Evolutionary conservation across 2,329 filamentous ascomycete species (phyloP).

Genomic region (Ophiostoma ips): DNA sequence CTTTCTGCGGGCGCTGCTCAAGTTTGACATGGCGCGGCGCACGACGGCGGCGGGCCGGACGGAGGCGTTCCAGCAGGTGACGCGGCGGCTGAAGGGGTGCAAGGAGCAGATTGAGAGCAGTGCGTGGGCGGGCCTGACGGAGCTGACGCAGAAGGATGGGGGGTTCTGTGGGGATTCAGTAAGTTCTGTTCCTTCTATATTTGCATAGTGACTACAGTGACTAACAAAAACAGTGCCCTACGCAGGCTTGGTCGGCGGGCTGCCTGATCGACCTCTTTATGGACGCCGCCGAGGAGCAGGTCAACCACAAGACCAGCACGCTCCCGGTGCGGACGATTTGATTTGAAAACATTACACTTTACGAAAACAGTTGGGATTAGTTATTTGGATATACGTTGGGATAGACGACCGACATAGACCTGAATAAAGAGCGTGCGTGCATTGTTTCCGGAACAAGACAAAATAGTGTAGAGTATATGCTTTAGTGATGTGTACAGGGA

Average conservation of each 20-base stretch:
- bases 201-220: neutral
- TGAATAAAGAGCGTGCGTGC: neutral
- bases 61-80: slow-evolving; percentile 92
- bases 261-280: slow-evolving; percentile 94
- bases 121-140: slow-evolving; percentile 80
- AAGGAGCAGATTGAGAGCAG: slow-evolving; percentile 70
- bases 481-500: too few species aligned
- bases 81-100: slow-evolving; percentile 65
- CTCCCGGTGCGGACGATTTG: slow-evolving; percentile 2
- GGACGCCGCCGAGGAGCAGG: slow-evolving; percentile 55
- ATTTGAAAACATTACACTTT: neutral
- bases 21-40: slow-evolving; percentile 71
- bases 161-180: slow-evolving; percentile 78
- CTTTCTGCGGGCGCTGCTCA: slow-evolving; percentile 80
- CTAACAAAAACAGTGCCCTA: slow-evolving; percentile 64
- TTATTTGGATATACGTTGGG: too few species aligned
- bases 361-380: neutral
- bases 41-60: slow-evolving; percentile 50
- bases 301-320: slow-evolving; percentile 10
- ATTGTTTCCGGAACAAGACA: neutral
- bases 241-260: slow-evolving; percentile 90
- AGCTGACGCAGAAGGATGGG: slow-evolving; percentile 84
- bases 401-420: neutral
- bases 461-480: neutral
- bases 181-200: slow-evolving; percentile 24